phyloP scores from a whole-genome alignment of 176 grass and related monocot genomes.

The Carex littledalei region DNA sequence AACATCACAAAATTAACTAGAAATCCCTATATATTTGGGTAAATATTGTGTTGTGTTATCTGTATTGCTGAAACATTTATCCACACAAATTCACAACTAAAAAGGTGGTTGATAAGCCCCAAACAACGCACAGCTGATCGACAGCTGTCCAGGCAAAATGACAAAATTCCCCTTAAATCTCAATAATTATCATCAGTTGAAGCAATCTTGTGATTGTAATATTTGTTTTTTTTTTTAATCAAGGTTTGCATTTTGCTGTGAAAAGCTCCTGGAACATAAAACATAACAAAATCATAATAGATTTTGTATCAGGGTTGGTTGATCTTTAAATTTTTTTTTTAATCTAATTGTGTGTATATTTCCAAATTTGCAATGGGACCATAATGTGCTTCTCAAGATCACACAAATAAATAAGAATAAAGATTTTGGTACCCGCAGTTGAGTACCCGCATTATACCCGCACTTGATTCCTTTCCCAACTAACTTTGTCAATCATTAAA shows the following conservation, averaged over 20 bases:
- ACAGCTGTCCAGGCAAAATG: conserved; percentile 11
- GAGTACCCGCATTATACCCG: too few species aligned
- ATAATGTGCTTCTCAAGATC: not conserved
- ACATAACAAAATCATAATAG: too few species aligned
- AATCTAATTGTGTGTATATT: not conserved
- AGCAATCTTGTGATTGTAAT: too few species aligned
- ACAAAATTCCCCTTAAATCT: not conserved
- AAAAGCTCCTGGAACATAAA: too few species aligned
- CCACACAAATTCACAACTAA: not conserved
- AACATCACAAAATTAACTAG: not conserved
- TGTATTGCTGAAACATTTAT: not conserved
- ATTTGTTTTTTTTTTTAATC: too few species aligned
- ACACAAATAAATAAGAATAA: not conserved
- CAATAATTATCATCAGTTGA: not conserved
- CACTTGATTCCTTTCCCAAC: too few species aligned
- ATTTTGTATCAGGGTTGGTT: too few species aligned
- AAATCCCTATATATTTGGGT: not conserved
- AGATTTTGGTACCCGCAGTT: too few species aligned
- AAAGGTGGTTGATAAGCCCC: not conserved
- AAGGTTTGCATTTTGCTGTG: too few species aligned
- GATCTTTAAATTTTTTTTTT: not conserved
- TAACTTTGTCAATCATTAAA: too few species aligned
- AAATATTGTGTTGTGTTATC: not conserved
- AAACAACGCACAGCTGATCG: not conserved
- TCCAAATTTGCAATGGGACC: not conserved